Evolutionary conservation across 768 basidiomycete genomes (phyloP).

Genomic region (Gyrodon lividus): DNA sequence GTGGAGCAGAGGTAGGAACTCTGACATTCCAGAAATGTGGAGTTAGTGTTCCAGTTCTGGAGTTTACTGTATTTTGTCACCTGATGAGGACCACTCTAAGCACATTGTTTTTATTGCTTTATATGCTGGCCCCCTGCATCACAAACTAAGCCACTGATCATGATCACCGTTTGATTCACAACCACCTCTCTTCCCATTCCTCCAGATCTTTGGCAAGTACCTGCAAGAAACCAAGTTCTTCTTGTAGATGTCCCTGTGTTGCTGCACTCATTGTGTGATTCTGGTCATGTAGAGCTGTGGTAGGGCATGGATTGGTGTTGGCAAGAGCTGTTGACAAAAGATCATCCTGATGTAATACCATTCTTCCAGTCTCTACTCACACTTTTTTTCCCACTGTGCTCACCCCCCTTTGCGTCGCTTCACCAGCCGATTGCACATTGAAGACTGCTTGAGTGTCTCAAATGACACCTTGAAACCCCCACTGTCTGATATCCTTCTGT

Average conservation of each 20-base stretch:
- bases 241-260: slow-evolving; percentile 5
- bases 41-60: too few relatives aligned
- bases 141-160: slow-evolving; percentile 42
- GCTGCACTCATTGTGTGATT: slow-evolving; percentile 37
- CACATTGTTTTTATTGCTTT: slow-evolving; percentile 46
- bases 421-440: slow-evolving; percentile 38
- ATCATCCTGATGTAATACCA: slow-evolving; percentile 14
- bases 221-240: slow-evolving; percentile 29
- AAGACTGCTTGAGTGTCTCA: slow-evolving; percentile 24
- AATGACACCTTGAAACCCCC: slow-evolving; percentile 11
- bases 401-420: slow-evolving; percentile 25
- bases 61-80: too few relatives aligned
- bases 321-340: slow-evolving; percentile 24
- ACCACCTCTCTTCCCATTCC: slow-evolving; percentile 12
- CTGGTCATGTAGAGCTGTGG: slow-evolving; percentile 22
- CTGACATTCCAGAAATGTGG: too few relatives aligned
- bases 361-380: not conserved
- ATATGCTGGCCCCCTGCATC: slow-evolving; percentile 29
- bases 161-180: slow-evolving; percentile 43
- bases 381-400: slow-evolving; percentile 17
- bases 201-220: slow-evolving; percentile 16
- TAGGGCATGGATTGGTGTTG: slow-evolving; percentile 30
- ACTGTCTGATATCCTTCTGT: slow-evolving; percentile 18
- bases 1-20: too few relatives aligned
- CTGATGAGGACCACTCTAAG: slow-evolving; percentile 24